phyloP scores from a whole-genome alignment of 2,329 filamentous ascomycete species.

The Amylocarpus encephaloides region DNA sequence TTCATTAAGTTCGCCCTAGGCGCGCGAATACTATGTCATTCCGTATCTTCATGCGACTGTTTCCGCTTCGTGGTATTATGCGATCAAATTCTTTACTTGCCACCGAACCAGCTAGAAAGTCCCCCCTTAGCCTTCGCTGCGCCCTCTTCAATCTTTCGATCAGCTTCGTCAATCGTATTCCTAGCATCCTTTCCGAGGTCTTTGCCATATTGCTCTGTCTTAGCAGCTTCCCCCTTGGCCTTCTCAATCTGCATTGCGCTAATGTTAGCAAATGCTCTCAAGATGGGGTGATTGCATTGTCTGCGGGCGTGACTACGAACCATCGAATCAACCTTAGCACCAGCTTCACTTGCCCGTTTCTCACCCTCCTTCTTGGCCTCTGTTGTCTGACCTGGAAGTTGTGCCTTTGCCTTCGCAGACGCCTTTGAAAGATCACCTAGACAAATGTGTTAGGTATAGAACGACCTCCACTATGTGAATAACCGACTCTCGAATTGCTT shows the following conservation, averaged over 20 bases:
- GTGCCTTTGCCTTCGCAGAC: slow-evolving; percentile 58
- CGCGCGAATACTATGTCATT: too few relatives aligned
- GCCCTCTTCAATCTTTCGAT: slow-evolving; percentile 72
- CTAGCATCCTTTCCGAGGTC: slow-evolving; percentile 57
- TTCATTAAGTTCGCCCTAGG: not conserved
- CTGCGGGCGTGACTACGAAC: slow-evolving; percentile 43
- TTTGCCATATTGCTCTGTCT: slow-evolving; percentile 56
- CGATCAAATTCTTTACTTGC: slow-evolving; percentile 37
- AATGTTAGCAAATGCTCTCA: slow-evolving; percentile 11
- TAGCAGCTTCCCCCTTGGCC: slow-evolving; percentile 55
- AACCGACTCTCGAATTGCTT: slow-evolving; percentile 76
- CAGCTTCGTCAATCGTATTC: slow-evolving; percentile 74
- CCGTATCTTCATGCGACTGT: too few relatives aligned
- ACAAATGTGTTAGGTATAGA: slow-evolving; percentile 7
- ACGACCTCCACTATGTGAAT: not conserved
- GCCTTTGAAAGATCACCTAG: slow-evolving; percentile 71
- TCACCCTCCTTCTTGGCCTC: slow-evolving; percentile 60
- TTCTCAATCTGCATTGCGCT: slow-evolving; percentile 47
- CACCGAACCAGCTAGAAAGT: slow-evolving; percentile 80
- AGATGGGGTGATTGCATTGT: not conserved
- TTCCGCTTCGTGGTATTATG: not conserved
- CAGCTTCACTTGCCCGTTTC: slow-evolving; percentile 53
- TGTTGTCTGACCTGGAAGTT: slow-evolving; percentile 56
- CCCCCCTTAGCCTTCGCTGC: slow-evolving; percentile 78
- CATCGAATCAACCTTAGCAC: slow-evolving; percentile 60